phyloP scores from a whole-genome alignment of 768 basidiomycete genomes.

The Leccinellum albellum region DNA sequence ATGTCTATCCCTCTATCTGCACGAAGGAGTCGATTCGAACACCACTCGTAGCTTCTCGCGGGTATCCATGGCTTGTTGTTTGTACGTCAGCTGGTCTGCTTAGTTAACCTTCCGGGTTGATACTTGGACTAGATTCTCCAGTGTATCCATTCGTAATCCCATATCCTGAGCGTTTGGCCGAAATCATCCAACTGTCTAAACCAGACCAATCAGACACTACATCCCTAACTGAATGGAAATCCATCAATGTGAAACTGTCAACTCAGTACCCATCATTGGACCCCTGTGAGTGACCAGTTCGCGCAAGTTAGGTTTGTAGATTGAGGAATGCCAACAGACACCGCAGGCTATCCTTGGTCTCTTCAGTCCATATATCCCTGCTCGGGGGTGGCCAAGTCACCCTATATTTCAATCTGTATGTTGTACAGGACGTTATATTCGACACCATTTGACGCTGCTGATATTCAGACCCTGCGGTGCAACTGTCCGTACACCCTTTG shows the following conservation, averaged over 20 bases:
- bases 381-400: conserved; percentile 5
- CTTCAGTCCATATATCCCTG: conserved; percentile 23
- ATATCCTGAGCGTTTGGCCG: conserved; percentile 9
- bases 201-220: neutral
- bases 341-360: conserved; percentile 28
- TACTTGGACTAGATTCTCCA: conserved; percentile 16
- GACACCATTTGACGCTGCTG: neutral
- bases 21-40: neutral
- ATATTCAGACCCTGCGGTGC: conserved; percentile 13
- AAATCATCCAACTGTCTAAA: conserved; percentile 2
- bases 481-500: conserved; percentile 15
- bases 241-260: conserved; percentile 13
- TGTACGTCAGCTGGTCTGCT: conserved; percentile 28
- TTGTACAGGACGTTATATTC: neutral
- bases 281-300: conserved; percentile 30
- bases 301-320: neutral
- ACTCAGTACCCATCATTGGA: conserved; percentile 26
- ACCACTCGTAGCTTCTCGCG: conserved; percentile 8
- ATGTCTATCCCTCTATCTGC: conserved; percentile 32
- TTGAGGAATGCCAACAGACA: conserved; percentile 7
- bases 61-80: conserved; percentile 37
- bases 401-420: conserved; percentile 26
- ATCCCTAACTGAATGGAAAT: neutral
- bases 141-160: conserved; percentile 21
- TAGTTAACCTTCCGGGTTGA: neutral